phyloP scores from a whole-genome alignment of 176 grass and related monocot genomes.

The Tillandsia fasciculata region DNA sequence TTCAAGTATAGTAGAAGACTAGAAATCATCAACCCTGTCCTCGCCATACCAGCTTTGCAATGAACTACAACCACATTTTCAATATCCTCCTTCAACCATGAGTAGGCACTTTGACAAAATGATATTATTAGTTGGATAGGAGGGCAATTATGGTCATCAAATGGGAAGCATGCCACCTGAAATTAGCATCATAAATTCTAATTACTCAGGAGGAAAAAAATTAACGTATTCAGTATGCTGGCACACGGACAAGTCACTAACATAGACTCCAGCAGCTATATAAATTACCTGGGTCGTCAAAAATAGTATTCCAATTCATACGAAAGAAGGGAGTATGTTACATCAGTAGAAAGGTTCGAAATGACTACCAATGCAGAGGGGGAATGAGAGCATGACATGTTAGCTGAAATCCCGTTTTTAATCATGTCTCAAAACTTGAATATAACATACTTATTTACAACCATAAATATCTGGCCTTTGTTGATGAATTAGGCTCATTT shows the following conservation, averaged over 20 bases:
- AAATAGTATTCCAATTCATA: neutral
- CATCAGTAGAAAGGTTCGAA: neutral
- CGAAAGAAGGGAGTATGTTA: no score
- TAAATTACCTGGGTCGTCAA: neutral
- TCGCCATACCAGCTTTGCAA: constrained; percentile 96
- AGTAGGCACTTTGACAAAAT: constrained; percentile 96
- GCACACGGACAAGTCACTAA: no score
- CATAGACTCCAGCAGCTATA: neutral
- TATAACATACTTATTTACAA: neutral
- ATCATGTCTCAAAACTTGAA: no score
- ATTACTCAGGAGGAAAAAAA: neutral
- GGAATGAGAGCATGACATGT: neutral
- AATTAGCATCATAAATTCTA: constrained; percentile 19
- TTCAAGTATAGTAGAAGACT: constrained; percentile 91
- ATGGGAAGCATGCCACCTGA: constrained; percentile 92
- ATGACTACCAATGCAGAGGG: neutral
- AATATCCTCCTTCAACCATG: constrained; percentile 99
- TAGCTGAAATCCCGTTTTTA: neutral
- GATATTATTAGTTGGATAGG: constrained; percentile 94
- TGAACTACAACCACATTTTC: constrained; percentile 98
- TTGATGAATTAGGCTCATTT: neutral
- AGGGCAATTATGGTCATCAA: constrained; percentile 97
- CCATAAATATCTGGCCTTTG: neutral
- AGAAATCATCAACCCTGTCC: constrained; percentile 97
- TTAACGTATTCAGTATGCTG: no score